These are phyloP conservation scores for Suillus cothurnatus DNA, from an alignment of 768 basidiomycete genomes.

Conservation along the genomic window DNA sequence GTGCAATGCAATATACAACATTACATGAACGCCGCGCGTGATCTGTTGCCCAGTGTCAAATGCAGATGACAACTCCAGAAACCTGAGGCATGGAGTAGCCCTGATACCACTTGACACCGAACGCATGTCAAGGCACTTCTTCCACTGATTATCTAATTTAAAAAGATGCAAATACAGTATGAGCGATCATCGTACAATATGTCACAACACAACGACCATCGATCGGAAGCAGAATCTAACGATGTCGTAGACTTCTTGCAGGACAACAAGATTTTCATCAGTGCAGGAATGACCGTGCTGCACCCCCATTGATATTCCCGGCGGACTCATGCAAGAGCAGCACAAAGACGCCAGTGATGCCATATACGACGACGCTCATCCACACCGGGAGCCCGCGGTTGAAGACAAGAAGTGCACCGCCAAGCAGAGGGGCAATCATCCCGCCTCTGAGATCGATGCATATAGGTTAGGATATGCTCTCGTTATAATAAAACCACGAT, in stretches of 20 bases:
- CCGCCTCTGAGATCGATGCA: constrained; percentile 59
- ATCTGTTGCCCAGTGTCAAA: neutral
- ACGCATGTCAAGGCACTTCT: neutral
- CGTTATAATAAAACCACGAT: neutral
- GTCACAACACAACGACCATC: neutral
- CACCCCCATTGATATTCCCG: constrained; percentile 34
- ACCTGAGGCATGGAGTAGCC: neutral
- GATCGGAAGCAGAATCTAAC: neutral
- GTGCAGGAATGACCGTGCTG: constrained; percentile 23
- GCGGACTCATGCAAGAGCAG: constrained; percentile 56
- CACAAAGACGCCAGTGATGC: constrained; percentile 63
- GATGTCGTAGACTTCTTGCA: neutral
- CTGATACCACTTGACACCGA: neutral
- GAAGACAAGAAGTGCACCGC: constrained; percentile 70
- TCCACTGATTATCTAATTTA: neutral
- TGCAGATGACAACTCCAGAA: neutral
- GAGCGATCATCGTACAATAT: neutral
- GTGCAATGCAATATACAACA: neutral
- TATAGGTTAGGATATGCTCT: neutral
- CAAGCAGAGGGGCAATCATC: constrained; percentile 84
- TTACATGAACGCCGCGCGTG: neutral
- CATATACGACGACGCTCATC: constrained; percentile 66
- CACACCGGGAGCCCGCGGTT: constrained; percentile 76
- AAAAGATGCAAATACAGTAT: neutral
- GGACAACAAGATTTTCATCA: constrained; percentile 9